phyloP scores from a whole-genome alignment of 805 yeast species.

The Wickerhamiella nectarea region DNA sequence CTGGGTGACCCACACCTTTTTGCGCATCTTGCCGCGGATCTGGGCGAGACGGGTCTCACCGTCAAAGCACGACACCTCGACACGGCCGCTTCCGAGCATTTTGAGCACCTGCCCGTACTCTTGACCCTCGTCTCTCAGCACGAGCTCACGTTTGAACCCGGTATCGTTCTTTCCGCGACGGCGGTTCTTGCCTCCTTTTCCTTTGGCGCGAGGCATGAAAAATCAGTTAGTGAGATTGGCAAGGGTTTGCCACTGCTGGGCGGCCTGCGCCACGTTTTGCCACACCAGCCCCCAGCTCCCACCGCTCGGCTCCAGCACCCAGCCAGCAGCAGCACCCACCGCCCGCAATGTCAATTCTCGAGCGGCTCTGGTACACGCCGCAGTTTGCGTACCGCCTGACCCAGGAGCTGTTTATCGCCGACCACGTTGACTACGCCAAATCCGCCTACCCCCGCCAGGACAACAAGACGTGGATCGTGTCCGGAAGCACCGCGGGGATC shows the following conservation, averaged over 20 bases:
- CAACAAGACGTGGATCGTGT: constrained; percentile 22
- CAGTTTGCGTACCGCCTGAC: background rate
- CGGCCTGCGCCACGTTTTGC: no score
- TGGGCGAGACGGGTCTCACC: constrained; percentile 91
- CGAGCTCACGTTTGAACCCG: constrained; percentile 86
- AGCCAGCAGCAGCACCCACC: no score
- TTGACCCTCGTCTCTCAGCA: constrained; percentile 88
- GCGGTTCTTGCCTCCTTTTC: constrained; percentile 63
- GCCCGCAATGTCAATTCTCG: background rate
- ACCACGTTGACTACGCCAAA: background rate
- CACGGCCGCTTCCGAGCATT: constrained; percentile 97
- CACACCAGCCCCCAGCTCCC: no score
- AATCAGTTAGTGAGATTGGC: no score
- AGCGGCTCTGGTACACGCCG: background rate
- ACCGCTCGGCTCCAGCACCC: no score
- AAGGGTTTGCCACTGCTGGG: no score
- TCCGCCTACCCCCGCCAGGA: constrained; percentile 24
- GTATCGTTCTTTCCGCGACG: constrained; percentile 96
- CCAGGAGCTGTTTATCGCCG: background rate
- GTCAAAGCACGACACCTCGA: constrained; percentile 90
- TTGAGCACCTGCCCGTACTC: constrained; percentile 97
- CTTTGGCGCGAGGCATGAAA: constrained; percentile 66
- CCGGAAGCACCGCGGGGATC: constrained; percentile 8
- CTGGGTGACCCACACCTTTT: constrained; percentile 99
- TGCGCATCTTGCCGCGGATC: constrained; percentile 96